phyloP scores from a whole-genome alignment of 352 stramenopile genomes.

The Sclerospora graminicola region DNA sequence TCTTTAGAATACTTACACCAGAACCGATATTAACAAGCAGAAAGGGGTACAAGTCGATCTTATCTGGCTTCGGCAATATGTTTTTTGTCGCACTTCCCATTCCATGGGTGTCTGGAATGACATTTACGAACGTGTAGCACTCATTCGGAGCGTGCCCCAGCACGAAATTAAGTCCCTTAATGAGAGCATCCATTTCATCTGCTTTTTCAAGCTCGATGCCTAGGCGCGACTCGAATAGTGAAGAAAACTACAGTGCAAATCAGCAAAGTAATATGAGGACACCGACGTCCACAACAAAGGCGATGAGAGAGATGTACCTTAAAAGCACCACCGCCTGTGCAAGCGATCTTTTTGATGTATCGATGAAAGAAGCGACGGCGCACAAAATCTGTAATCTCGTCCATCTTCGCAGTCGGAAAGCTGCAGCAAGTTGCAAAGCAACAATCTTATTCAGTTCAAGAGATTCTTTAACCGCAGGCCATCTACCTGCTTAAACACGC shows the following conservation, averaged over 20 bases:
- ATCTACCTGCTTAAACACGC: constrained; percentile 1
- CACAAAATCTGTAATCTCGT: constrained; percentile 59
- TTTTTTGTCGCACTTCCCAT: constrained; percentile 49
- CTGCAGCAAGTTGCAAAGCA: constrained; percentile 17
- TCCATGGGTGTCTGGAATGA: constrained; percentile 45
- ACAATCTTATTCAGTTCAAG: constrained; percentile 2
- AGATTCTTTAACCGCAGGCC: background rate
- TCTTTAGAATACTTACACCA: constrained; percentile 94
- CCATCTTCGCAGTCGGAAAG: constrained; percentile 62
- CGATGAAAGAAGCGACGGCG: constrained; percentile 79
- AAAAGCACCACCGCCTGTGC: constrained; percentile 92
- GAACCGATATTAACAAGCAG: constrained; percentile 97
- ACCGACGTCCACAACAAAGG: background rate
- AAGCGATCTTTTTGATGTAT: constrained; percentile 84
- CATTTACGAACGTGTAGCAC: constrained; percentile 93
- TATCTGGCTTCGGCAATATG: constrained; percentile 42
- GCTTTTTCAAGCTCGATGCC: constrained; percentile 90
- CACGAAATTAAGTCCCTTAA: constrained; percentile 95
- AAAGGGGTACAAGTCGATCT: constrained; percentile 87
- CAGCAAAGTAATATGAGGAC: background rate
- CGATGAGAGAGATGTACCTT: constrained; percentile 48
- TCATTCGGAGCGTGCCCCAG: constrained; percentile 88
- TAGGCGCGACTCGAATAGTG: constrained; percentile 83
- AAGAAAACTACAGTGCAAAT: constrained; percentile 32
- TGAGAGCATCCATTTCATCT: constrained; percentile 94